These are phyloP conservation scores for Calonectria henricotiae DNA, from an alignment of 2,329 filamentous ascomycete species.

Conservation along the genomic window DNA sequence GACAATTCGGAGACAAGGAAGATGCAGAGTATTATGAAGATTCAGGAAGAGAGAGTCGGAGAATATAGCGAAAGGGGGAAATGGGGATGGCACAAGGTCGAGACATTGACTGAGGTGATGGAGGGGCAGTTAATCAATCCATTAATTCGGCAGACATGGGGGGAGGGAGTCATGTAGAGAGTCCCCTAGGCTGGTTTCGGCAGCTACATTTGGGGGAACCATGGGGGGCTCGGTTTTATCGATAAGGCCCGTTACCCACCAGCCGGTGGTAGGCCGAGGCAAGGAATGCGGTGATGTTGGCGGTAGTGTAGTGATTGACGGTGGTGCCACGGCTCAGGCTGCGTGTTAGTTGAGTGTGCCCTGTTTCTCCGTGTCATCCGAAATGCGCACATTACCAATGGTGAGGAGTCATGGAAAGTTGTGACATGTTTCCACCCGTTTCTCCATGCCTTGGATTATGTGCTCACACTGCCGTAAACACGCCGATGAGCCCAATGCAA, in stretches of 20 bases:
- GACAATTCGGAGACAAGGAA: background rate
- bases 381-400: constrained; percentile 17
- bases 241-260: constrained; percentile 42
- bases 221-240: constrained; percentile 45
- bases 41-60: constrained; percentile 20
- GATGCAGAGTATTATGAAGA: background rate
- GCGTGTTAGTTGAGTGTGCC: background rate
- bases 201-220: constrained; percentile 12
- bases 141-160: constrained; percentile 29
- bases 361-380: constrained; percentile 24
- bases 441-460: background rate
- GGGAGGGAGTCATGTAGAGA: constrained; percentile 11
- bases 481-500: constrained; percentile 38
- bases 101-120: constrained; percentile 8
- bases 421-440: constrained; percentile 5
- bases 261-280: constrained; percentile 53
- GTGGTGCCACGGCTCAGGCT: background rate
- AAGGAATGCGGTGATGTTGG: constrained; percentile 18
- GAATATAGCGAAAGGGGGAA: constrained; percentile 31
- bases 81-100: constrained; percentile 9
- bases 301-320: background rate
- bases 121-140: constrained; percentile 21
- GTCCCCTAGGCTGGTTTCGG: constrained; percentile 15
- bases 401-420: background rate
- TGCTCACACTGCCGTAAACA: background rate